Percentiles rank a stretch among this genome's conserved stretches.
Evolutionary conservation across 352 stramenopile species (phyloP).

Genomic region (Globisporangium heterothallicum): DNA sequence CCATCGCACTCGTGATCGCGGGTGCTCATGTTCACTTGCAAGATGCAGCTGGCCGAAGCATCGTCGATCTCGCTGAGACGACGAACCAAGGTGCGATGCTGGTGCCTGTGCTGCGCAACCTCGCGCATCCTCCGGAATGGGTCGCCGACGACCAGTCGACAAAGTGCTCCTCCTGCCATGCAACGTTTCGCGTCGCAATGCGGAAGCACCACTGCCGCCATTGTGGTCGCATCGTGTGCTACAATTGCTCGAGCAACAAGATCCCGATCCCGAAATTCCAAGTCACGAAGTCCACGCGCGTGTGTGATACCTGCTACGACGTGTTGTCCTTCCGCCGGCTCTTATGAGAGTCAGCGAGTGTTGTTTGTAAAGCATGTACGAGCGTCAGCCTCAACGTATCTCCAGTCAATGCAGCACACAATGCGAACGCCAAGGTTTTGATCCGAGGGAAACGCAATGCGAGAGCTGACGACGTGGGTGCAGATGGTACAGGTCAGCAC

Average conservation of each 20-base stretch:
- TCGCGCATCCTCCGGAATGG: conserved; percentile 54
- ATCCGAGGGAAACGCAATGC: too few relatives aligned
- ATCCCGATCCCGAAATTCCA: conserved; percentile 85
- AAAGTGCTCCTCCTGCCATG: conserved; percentile 72
- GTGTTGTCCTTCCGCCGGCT: conserved; percentile 78
- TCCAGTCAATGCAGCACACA: too few relatives aligned
- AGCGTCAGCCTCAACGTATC: too few relatives aligned
- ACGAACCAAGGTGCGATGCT: conserved; percentile 78
- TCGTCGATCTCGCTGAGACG: conserved; percentile 79
- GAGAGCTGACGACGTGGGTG: too few relatives aligned
- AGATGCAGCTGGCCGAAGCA: conserved; percentile 73
- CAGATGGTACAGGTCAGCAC: too few relatives aligned
- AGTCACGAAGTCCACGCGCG: conserved; percentile 53
- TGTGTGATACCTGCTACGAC: conserved; percentile 84
- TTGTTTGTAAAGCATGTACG: too few relatives aligned
- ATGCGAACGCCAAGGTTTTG: too few relatives aligned
- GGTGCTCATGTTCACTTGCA: conserved; percentile 75
- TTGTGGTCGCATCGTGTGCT: conserved; percentile 78
- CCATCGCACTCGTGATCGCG: conserved; percentile 63
- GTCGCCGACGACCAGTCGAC: conserved; percentile 61
- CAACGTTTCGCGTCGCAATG: conserved; percentile 74
- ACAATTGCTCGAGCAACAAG: conserved; percentile 84
- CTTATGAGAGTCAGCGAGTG: conserved; percentile 29
- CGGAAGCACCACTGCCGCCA: conserved; percentile 82
- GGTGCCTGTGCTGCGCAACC: conserved; percentile 75